Evolutionary conservation across 2,329 filamentous ascomycete species (phyloP).

Genomic region (Nectriaceae sp.): DNA sequence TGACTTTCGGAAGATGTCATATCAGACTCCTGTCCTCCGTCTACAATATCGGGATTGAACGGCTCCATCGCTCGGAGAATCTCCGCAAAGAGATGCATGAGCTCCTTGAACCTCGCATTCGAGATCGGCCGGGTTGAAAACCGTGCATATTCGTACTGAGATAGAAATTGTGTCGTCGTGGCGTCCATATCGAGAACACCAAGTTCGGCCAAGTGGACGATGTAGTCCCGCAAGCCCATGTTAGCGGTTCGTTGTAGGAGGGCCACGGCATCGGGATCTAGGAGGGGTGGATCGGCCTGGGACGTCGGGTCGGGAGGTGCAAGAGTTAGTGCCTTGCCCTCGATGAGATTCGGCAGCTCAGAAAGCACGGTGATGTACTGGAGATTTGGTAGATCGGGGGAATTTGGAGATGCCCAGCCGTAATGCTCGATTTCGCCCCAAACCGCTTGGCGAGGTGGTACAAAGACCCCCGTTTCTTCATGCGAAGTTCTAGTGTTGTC

Average conservation of each 20-base stretch:
- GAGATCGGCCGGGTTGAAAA: slow-evolving; percentile 74
- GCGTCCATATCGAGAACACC: slow-evolving; percentile 56
- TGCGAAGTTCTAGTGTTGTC: slow-evolving; percentile 40
- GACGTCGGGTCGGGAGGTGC: slow-evolving; percentile 59
- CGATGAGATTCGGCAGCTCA: slow-evolving; percentile 86
- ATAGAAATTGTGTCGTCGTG: slow-evolving; percentile 64
- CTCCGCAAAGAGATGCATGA: slow-evolving; percentile 85
- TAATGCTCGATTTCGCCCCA: slow-evolving; percentile 87
- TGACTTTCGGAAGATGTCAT: slow-evolving; percentile 39
- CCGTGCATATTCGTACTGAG: slow-evolving; percentile 78
- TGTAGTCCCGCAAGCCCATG: slow-evolving; percentile 79
- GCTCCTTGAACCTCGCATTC: slow-evolving; percentile 69
- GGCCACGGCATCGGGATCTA: slow-evolving; percentile 69
- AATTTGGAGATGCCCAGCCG: slow-evolving; percentile 84
- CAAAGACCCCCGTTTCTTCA: slow-evolving; percentile 45
- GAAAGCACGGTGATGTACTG: slow-evolving; percentile 79
- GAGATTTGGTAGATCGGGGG: slow-evolving; percentile 74
- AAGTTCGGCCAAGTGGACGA: slow-evolving; percentile 68
- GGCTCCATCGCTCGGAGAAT: slow-evolving; percentile 75
- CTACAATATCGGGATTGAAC: slow-evolving; percentile 56
- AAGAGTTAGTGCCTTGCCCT: slow-evolving; percentile 88
- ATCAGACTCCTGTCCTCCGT: slow-evolving; percentile 30
- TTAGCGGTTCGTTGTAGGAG: slow-evolving; percentile 69
- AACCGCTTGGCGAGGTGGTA: slow-evolving; percentile 52
- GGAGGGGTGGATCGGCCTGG: slow-evolving; percentile 42